A percentile compares a stretch with the other conserved stretches of the same genome.
phyloP scores from a whole-genome alignment of 148 eudicot species.

The Pouteria glomerata region DNA sequence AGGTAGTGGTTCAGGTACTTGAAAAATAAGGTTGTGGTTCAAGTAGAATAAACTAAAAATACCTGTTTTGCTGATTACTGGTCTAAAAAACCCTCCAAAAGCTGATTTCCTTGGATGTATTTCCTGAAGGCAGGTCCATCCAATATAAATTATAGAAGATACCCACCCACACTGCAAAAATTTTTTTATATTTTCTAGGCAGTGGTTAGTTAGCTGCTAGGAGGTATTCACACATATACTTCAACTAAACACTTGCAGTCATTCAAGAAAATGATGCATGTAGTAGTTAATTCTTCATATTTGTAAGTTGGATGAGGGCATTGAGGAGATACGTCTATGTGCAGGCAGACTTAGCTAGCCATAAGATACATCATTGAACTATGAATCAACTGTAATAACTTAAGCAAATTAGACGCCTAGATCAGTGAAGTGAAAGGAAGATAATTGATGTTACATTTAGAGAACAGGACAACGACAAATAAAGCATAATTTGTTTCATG shows the following conservation, averaged over 20 bases:
- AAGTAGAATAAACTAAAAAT: background rate
- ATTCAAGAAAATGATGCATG: background rate
- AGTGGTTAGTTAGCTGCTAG: background rate
- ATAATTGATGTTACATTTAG: background rate
- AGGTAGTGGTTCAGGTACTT: no score
- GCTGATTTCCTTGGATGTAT: background rate
- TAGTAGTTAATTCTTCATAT: background rate
- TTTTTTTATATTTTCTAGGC: background rate
- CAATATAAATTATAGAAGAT: background rate
- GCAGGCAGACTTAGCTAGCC: background rate
- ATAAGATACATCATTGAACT: background rate
- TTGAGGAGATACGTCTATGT: background rate
- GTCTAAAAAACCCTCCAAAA: constrained; percentile 2
- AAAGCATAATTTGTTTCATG: background rate
- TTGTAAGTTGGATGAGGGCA: background rate
- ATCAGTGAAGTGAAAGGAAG: background rate
- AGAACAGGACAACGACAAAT: background rate
- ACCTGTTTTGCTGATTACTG: constrained; percentile 5
- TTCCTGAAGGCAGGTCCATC: constrained; percentile 11
- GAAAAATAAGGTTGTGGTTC: constrained; percentile 1
- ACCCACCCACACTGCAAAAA: background rate
- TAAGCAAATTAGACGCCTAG: background rate
- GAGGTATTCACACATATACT: background rate
- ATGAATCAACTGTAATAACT: background rate
- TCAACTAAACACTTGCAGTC: background rate